Conservation (phyloP, 2,329 filamentous ascomycete species). For the Colletotrichum sp. region DNA sequence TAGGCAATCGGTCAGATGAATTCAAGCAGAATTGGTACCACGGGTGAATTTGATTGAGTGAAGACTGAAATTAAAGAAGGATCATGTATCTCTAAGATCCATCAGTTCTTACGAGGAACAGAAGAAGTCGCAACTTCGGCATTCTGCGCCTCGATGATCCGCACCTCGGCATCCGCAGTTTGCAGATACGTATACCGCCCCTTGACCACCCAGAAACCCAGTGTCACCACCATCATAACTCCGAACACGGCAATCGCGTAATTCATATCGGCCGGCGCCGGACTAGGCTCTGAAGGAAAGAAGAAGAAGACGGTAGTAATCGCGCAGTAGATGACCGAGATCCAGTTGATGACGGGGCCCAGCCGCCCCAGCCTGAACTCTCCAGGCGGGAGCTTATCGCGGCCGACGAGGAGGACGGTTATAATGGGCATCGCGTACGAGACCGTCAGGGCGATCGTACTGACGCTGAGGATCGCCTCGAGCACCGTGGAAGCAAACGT, state of each 20-base stretch:
- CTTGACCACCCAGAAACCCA: constrained; percentile 55
- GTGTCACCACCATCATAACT: constrained; percentile 54
- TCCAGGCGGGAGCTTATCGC: constrained; percentile 54
- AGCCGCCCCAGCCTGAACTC: constrained; percentile 50
- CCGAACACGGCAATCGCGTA: constrained; percentile 63
- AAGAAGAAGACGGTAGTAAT: constrained; percentile 62
- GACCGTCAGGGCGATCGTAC: constrained; percentile 60
- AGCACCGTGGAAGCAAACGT: constrained; percentile 59
- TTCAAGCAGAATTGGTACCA: background rate
- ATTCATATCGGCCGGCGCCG: constrained; percentile 57
- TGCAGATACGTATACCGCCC: constrained; percentile 41
- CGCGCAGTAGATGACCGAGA: constrained; percentile 55
- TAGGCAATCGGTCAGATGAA: background rate
- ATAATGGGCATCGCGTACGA: constrained; percentile 57
- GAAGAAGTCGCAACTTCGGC: background rate
- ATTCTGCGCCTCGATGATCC: background rate
- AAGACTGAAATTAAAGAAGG: background rate
- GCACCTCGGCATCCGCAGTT: background rate
- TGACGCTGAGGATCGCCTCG: constrained; percentile 58
- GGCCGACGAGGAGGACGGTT: constrained; percentile 52
- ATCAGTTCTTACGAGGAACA: background rate
- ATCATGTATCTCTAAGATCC: background rate
- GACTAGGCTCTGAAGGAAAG: constrained; percentile 52
- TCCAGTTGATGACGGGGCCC: constrained; percentile 50
- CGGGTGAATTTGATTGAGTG: background rate